Base-by-base conservation (phyloP, 768 basidiomycete species). In the Solioccasus polychromus region DNA sequence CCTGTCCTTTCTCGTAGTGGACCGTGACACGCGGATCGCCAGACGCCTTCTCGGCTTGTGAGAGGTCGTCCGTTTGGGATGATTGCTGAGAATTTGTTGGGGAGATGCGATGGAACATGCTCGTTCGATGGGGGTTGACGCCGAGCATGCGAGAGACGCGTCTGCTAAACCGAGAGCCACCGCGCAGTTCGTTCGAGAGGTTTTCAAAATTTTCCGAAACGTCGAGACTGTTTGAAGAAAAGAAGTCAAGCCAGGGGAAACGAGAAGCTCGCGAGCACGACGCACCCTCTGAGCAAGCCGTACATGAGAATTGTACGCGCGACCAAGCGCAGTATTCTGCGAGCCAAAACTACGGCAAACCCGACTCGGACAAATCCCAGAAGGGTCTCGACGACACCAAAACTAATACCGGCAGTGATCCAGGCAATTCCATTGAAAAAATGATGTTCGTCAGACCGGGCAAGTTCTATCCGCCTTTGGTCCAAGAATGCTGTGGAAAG, bases 201-300 rank as follows among this genome's bases (percentile, higher is more conserved):
- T 64, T 57, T 35, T 62, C 63, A 55, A 83, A 81, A 56, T 80
- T 77, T 54, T 82, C 80, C 1, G 73, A 53, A 0, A 64, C 58
- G 51, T 84, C 82, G 19, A 81, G 57, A 8, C 83, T 83, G 45
- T 15, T 45, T 20, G 24, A 28, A 34, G 17, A 20, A 45, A 5
- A 17, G 12, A 29, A 53, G 36, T 53, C 20, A 45, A 37, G n/a
- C 12, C 0, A 29, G 23, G 12, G 19, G 26, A 11, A 29, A 12
- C 2, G 31, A 28, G 11, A 11, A 12, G 0, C 24, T n/a, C 18
- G 35, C 8, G 9, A 28, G 17, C 8, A n/a, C 2, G 20, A 64
- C 80, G 45, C 49, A 88, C 88, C 88, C 87, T 68, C 82, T 82
- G 23, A 80, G 64, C 18, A 82, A 51, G 15, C 88, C 88, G 44